Conservation (phyloP, 371 early-diverging fungal genomes). For the Mucor lusitanicus region DNA sequence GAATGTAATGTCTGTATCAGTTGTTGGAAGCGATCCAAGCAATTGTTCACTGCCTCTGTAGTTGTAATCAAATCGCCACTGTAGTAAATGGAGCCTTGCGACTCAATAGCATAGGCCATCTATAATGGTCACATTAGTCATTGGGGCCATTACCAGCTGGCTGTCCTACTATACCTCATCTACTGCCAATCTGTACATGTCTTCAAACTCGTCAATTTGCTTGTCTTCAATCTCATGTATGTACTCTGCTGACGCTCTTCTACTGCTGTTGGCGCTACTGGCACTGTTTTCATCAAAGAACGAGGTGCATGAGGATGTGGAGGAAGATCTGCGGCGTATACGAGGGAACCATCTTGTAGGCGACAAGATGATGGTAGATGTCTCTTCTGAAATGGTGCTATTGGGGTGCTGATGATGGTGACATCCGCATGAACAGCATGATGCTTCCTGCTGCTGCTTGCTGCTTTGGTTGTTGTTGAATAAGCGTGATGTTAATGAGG, state of each 20-base stretch:
- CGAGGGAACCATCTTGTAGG: conserved; percentile 28
- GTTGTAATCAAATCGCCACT: conserved; percentile 25
- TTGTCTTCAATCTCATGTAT: conserved; percentile 10
- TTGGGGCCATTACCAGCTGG: no score
- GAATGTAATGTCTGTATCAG: conserved; percentile 16
- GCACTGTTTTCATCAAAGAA: background rate
- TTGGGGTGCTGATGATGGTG: background rate
- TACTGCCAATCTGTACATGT: conserved; percentile 12
- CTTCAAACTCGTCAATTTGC: conserved; percentile 16
- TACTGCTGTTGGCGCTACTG: background rate
- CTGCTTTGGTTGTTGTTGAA: conserved; percentile 5
- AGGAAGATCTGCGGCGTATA: conserved; percentile 26
- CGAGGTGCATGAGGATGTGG: conserved; percentile 8
- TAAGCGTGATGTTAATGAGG: conserved; percentile 12
- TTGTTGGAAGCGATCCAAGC: conserved; percentile 19
- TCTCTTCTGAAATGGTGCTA: background rate
- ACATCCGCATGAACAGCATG: conserved; percentile 21
- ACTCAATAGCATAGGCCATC: conserved; percentile 31
- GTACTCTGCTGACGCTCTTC: background rate
- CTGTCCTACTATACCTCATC: conserved; percentile 26
- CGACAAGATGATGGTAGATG: conserved; percentile 8
- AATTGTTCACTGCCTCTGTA: conserved; percentile 21
- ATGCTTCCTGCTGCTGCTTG: background rate
- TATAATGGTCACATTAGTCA: background rate
- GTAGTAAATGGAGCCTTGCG: conserved; percentile 36